A percentile compares a stretch with the other conserved stretches of the same genome.
These are phyloP conservation scores for Termitomyces sp. DNA, from an alignment of 768 basidiomycete genomes.

Conservation along the genomic window DNA sequence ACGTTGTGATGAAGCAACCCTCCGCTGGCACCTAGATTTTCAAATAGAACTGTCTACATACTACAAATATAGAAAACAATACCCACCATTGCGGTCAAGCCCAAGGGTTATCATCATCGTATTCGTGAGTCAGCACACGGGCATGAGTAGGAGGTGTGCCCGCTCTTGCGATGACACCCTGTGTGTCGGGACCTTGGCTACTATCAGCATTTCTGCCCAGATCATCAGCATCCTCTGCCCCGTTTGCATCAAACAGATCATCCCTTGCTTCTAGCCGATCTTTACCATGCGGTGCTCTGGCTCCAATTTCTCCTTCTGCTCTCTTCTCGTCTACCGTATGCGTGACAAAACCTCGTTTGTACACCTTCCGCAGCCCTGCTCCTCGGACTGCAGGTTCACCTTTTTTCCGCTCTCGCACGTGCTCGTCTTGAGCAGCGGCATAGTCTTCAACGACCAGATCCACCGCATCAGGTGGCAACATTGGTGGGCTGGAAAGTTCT, in stretches of 20 bases:
- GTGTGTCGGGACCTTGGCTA: slow-evolving; percentile 18
- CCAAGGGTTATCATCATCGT: slow-evolving; percentile 56
- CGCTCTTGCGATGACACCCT: slow-evolving; percentile 25
- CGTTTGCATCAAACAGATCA: slow-evolving; percentile 27
- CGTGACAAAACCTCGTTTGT: slow-evolving; percentile 41
- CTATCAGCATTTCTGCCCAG: slow-evolving; percentile 19
- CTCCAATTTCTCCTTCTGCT: slow-evolving; percentile 36
- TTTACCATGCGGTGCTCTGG: slow-evolving; percentile 23
- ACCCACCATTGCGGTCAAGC: slow-evolving; percentile 25
- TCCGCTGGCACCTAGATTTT: neutral
- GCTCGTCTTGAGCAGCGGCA: slow-evolving; percentile 46
- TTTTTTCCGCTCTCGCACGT: slow-evolving; percentile 47
- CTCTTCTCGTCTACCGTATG: slow-evolving; percentile 26
- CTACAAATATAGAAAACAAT: neutral
- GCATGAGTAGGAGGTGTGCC: slow-evolving; percentile 44
- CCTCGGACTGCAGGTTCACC: slow-evolving; percentile 51
- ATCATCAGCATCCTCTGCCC: slow-evolving; percentile 25
- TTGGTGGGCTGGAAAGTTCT: slow-evolving; percentile 14
- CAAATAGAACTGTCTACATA: neutral
- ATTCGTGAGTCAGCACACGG: slow-evolving; percentile 23
- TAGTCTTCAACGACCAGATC: slow-evolving; percentile 80
- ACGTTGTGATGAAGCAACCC: neutral
- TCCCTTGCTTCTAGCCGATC: slow-evolving; percentile 35
- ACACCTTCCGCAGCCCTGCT: slow-evolving; percentile 45
- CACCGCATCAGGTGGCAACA: slow-evolving; percentile 69